These are phyloP conservation scores for Chlamydomonas sp. DNA, from an alignment of 139 green algal species.

Conservation along the genomic window DNA sequence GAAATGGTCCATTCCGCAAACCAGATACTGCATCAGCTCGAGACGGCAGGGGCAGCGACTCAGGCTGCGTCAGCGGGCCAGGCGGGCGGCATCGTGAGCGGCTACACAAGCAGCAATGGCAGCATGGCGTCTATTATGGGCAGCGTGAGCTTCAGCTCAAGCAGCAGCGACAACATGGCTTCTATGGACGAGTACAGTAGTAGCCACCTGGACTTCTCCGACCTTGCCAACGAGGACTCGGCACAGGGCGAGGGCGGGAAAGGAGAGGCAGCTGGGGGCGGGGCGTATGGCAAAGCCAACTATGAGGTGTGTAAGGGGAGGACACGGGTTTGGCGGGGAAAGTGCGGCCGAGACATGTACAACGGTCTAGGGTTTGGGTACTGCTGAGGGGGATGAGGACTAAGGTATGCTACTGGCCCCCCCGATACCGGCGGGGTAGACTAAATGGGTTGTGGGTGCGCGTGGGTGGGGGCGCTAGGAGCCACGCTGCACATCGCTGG, in stretches of 20 bases:
- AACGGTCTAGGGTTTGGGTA: too few species aligned
- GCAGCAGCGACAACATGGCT: background rate
- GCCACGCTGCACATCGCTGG: too few species aligned
- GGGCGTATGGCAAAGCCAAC: constrained; percentile 29
- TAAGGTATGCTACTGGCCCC: too few species aligned
- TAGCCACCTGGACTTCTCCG: constrained; percentile 29
- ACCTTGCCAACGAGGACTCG: constrained; percentile 16
- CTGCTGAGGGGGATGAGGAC: too few species aligned
- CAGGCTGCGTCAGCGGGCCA: background rate
- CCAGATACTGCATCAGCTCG: constrained; percentile 34
- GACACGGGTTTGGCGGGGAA: background rate
- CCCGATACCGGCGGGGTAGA: too few species aligned
- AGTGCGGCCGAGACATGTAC: too few species aligned
- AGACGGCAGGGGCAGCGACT: constrained; percentile 14
- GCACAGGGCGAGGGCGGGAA: background rate
- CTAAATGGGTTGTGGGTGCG: too few species aligned
- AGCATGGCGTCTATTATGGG: background rate
- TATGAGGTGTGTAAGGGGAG: constrained; percentile 2
- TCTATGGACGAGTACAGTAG: constrained; percentile 38
- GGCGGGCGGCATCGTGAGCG: too few species aligned
- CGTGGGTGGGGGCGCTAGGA: too few species aligned
- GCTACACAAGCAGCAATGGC: constrained; percentile 1
- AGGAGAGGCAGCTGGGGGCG: background rate
- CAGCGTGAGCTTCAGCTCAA: background rate
- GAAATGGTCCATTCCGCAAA: constrained; percentile 36